Conservation (phyloP, 192 early-diverging fungal species). For the Coemansia sp. region DNA sequence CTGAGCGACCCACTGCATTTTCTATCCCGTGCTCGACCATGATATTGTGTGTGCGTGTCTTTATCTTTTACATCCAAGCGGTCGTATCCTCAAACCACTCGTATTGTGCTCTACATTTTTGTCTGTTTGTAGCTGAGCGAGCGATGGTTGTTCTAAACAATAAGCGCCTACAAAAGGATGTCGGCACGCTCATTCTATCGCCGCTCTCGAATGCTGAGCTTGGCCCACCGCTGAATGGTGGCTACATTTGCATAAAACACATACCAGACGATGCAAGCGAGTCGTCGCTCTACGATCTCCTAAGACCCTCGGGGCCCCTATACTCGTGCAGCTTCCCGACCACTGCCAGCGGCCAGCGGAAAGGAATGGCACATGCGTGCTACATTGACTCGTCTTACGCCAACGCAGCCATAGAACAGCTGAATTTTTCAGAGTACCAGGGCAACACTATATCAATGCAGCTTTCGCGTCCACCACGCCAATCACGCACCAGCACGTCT, state of each 20-base stretch:
- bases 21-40: not conserved
- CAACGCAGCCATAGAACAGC: constrained; percentile 44
- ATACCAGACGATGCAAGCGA: constrained; percentile 47
- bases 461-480: constrained; percentile 21
- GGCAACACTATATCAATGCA: constrained; percentile 42
- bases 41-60: not conserved
- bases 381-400: constrained; percentile 32
- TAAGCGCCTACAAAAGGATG: constrained; percentile 20
- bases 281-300: constrained; percentile 38
- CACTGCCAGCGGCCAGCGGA: constrained; percentile 14
- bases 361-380: constrained; percentile 42
- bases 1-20: not conserved
- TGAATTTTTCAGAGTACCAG: constrained; percentile 46
- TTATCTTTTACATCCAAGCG: not conserved
- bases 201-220: constrained; percentile 31
- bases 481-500: constrained; percentile 13
- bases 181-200: constrained; percentile 43
- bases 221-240: constrained; percentile 30
- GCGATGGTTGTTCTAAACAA: constrained; percentile 49
- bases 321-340: constrained; percentile 47
- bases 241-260: constrained; percentile 46
- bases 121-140: constrained; percentile 46
- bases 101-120: not conserved
- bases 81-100: not conserved
- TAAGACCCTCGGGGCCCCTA: constrained; percentile 49